phyloP scores from a whole-genome alignment of 495 filamentous ascomycete genomes.

The Bacidia gigantensis region DNA sequence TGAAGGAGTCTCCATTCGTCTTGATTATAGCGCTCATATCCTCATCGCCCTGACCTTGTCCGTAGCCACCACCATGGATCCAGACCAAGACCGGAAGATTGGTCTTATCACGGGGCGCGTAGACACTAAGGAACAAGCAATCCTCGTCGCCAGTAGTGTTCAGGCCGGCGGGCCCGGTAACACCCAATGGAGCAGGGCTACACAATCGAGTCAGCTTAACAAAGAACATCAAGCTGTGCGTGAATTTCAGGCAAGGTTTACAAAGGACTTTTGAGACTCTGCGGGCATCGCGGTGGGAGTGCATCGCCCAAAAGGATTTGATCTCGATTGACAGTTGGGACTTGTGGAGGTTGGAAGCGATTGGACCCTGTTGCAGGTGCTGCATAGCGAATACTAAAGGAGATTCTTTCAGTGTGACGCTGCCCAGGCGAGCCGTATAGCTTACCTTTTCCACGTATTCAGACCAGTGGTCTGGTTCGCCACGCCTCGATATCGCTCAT shows the following conservation, averaged over 20 bases:
- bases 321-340: constrained; percentile 38
- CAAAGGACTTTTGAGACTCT: constrained; percentile 8
- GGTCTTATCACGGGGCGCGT: constrained; percentile 27
- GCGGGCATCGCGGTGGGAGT: constrained; percentile 10
- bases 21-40: constrained; percentile 15
- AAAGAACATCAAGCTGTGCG: too few species aligned
- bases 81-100: constrained; percentile 43
- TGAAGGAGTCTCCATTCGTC: constrained; percentile 10
- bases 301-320: constrained; percentile 17
- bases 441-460: constrained; percentile 40
- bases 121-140: constrained; percentile 46
- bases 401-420: constrained; percentile 32
- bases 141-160: constrained; percentile 45
- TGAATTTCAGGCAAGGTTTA: too few species aligned
- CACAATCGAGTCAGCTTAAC: constrained; percentile 34
- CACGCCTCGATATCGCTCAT: constrained; percentile 17
- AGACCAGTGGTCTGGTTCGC: constrained; percentile 11
- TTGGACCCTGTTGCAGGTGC: constrained; percentile 40
- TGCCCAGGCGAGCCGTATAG: constrained; percentile 16
- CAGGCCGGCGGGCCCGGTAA: constrained; percentile 36
- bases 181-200: too few species aligned
- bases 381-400: constrained; percentile 48
- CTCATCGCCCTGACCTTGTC: constrained; percentile 7
- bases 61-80: constrained; percentile 49
- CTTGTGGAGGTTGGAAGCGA: constrained; percentile 43